Percentiles rank a stretch among this genome's conserved stretches.
Evolutionary conservation across 257 asterid genomes (phyloP).

Genomic region (Euphrasia confusa): DNA sequence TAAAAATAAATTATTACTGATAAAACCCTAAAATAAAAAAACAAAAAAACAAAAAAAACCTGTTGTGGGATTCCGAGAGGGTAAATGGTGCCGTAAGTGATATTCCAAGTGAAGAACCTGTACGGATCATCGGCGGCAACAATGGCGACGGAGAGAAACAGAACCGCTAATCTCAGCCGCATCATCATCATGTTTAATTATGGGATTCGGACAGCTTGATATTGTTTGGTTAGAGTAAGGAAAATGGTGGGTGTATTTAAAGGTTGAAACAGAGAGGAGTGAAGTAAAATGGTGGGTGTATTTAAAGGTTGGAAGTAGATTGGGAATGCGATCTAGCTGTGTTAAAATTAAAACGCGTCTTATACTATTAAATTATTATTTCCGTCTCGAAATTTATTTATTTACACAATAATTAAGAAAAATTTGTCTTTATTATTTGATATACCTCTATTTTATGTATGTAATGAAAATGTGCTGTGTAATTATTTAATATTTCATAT

Average conservation of each 20-base stretch:
- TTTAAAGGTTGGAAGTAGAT: too few relatives aligned
- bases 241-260: constrained; percentile 14
- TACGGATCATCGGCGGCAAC: constrained; percentile 71
- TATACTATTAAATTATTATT: too few relatives aligned
- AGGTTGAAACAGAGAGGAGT: neutral
- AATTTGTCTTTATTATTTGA: too few relatives aligned
- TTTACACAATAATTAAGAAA: too few relatives aligned
- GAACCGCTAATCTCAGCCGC: constrained; percentile 22
- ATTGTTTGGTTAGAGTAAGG: neutral
- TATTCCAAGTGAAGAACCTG: constrained; percentile 73
- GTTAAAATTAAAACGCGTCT: too few relatives aligned
- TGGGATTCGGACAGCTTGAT: neutral
- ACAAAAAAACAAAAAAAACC: constrained; percentile 29
- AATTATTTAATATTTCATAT: too few relatives aligned
- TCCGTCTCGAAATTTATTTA: too few relatives aligned
- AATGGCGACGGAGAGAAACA: constrained; percentile 29
- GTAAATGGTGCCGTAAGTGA: constrained; percentile 61
- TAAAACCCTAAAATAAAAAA: neutral
- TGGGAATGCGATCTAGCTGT: too few relatives aligned
- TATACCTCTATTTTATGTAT: too few relatives aligned
- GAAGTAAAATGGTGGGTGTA: neutral
- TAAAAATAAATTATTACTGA: neutral
- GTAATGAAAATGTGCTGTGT: too few relatives aligned
- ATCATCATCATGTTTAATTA: too few relatives aligned
- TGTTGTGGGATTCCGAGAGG: constrained; percentile 76